These are phyloP conservation scores for Sporopachydermia lactativora DNA, from an alignment of 805 yeast species.

Conservation along the genomic window DNA sequence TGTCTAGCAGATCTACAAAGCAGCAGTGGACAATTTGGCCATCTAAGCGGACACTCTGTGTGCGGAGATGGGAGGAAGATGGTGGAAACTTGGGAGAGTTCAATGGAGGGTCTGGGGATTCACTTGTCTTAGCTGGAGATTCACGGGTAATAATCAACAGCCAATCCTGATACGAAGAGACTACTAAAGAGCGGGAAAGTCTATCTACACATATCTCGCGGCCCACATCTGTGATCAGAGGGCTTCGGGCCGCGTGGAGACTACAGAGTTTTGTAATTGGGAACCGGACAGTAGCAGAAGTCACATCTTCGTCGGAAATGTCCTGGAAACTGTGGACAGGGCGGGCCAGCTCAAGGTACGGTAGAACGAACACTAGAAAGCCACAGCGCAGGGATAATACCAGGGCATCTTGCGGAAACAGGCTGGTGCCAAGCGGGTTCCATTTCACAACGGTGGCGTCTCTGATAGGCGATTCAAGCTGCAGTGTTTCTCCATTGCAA, in stretches of 20 bases:
- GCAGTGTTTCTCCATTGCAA: not conserved
- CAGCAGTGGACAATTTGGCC: not conserved
- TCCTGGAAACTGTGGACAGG: too few relatives aligned
- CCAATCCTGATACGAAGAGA: not conserved
- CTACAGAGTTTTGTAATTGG: not conserved
- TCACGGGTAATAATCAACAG: not conserved
- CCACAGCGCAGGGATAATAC: not conserved
- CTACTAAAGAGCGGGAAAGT: not conserved
- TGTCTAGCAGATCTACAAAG: not conserved
- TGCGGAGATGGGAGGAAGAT: too few relatives aligned
- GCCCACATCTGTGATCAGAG: not conserved
- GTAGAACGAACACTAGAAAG: not conserved
- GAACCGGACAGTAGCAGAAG: not conserved
- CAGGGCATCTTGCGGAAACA: not conserved
- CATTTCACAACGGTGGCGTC: not conserved
- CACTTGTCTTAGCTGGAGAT: not conserved
- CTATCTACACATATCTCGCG: not conserved
- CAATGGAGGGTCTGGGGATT: not conserved
- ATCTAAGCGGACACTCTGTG: not conserved
- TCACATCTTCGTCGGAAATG: not conserved
- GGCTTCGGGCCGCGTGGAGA: not conserved
- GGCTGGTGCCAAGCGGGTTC: not conserved
- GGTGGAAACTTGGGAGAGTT: too few relatives aligned
- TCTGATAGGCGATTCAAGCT: not conserved
- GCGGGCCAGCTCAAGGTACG: not conserved